Evolutionary conservation across 176 grass and related monocot species (phyloP).

Genomic region (Paspalum vaginatum): DNA sequence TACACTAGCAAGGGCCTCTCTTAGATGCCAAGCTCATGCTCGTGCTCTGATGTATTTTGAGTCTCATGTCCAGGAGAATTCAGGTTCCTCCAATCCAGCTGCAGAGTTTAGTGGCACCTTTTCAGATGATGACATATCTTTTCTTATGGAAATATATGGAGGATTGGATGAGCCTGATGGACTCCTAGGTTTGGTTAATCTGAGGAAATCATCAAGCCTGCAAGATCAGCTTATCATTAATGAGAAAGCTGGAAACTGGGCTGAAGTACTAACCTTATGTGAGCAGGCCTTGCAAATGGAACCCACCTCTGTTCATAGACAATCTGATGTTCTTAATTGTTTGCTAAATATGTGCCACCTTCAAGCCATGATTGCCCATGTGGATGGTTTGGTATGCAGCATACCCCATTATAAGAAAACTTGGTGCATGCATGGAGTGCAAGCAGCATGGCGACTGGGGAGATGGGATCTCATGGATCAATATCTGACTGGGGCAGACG

Average conservation of each 20-base stretch:
- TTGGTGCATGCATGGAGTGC: constrained; percentile 97
- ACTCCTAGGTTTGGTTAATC: constrained; percentile 80
- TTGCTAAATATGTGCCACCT: constrained; percentile 97
- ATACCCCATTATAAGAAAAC: constrained; percentile 82
- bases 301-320: constrained; percentile 87
- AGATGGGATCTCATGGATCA: constrained; percentile 98
- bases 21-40: constrained; percentile 92
- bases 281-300: constrained; percentile 97
- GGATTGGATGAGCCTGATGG: constrained; percentile 96
- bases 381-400: constrained; percentile 81
- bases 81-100: constrained; percentile 94
- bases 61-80: constrained; percentile 79
- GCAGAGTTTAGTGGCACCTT: constrained; percentile 74
- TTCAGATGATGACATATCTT: constrained; percentile 93
- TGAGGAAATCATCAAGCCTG: constrained; percentile 82
- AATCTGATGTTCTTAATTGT: constrained; percentile 96
- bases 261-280: constrained; percentile 86
- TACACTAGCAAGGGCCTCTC: constrained; percentile 88
- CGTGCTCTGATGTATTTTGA: constrained; percentile 94
- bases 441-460: constrained; percentile 95
- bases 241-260: constrained; percentile 97
- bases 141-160: constrained; percentile 98
- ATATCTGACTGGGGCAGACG: constrained; percentile 76
- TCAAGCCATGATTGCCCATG: constrained; percentile 94
- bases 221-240: constrained; percentile 98